Conservation (phyloP, 2,329 filamentous ascomycete genomes). For the Venturiaceae sp. region DNA sequence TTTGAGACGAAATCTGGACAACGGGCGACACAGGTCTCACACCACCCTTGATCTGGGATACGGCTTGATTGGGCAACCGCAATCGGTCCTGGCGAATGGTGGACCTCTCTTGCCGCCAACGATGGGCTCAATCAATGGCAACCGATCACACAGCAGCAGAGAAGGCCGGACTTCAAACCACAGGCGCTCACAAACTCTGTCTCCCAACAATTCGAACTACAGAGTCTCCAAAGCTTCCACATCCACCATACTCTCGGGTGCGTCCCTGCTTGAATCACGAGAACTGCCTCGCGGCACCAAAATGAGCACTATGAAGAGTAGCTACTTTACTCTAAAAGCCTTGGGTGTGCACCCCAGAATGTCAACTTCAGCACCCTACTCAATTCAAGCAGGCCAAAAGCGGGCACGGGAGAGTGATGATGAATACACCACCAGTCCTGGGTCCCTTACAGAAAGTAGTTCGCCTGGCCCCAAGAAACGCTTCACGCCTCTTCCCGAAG, state of each 20-base stretch:
- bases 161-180: not conserved
- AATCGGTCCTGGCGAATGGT: not conserved
- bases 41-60: not conserved
- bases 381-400: not conserved
- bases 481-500: conserved; percentile 1
- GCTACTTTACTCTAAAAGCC: conserved; percentile 7
- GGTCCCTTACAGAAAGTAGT: not conserved
- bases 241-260: not conserved
- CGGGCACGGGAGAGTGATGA: not conserved
- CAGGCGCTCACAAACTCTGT: conserved; percentile 1
- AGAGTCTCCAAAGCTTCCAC: not conserved
- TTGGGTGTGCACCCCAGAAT: not conserved
- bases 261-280: not conserved
- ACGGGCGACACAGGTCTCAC: not conserved
- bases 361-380: not conserved
- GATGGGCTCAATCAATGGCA: not conserved
- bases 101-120: not conserved
- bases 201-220: not conserved
- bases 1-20: not conserved
- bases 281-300: not conserved
- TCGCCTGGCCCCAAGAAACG: conserved; percentile 2
- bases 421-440: not conserved
- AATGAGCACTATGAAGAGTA: conserved; percentile 1
- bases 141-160: not conserved
- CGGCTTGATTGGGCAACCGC: not conserved